Conservation (phyloP, 345 rosid genomes). For the Eucalyptus sp. region DNA sequence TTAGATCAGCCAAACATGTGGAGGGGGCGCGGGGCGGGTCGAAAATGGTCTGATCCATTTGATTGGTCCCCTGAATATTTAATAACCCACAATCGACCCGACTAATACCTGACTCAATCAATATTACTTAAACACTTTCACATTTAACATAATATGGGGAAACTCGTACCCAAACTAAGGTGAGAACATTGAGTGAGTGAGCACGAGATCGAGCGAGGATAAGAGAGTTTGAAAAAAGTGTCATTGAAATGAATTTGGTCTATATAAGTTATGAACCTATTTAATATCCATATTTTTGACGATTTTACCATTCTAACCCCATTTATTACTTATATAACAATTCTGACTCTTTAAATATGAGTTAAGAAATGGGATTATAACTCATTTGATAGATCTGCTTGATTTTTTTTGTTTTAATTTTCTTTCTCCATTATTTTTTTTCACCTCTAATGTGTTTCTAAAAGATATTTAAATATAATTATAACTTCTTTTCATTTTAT, state of each 20-base stretch:
- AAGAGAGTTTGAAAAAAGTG: neutral
- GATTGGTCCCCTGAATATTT: neutral
- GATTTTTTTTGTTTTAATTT: neutral
- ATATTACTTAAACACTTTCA: neutral
- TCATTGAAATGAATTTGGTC: too few species aligned
- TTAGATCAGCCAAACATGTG: neutral
- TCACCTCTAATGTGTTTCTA: neutral
- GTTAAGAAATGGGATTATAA: neutral
- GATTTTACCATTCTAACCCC: neutral
- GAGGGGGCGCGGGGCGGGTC: neutral
- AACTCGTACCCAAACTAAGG: neutral
- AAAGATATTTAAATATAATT: neutral
- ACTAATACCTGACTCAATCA: fast-evolving
- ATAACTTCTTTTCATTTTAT: neutral
- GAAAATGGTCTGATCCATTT: neutral
- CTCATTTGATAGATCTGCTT: neutral
- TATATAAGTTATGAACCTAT: neutral
- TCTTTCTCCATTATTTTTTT: neutral
- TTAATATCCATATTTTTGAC: too few species aligned
- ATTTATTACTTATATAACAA: neutral
- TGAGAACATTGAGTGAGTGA: fast-evolving
- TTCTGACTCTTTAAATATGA: too few species aligned
- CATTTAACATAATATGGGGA: too few species aligned
- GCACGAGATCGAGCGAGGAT: fast-evolving
- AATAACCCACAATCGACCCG: neutral